Evolutionary conservation across 306 rosid species (phyloP).

Genomic region (Senna siamea): DNA sequence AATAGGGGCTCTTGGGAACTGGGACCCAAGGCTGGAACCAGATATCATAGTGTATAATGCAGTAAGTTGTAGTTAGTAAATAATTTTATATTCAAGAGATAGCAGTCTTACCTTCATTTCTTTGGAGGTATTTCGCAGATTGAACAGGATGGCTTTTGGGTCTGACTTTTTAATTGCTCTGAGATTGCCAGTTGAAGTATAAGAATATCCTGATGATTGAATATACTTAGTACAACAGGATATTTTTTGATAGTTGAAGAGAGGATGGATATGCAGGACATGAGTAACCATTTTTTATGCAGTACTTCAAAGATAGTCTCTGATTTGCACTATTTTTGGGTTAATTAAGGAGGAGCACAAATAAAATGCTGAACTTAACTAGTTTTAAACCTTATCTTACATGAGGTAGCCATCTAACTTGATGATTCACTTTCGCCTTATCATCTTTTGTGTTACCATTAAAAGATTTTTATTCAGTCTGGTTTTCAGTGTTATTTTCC

Average conservation of each 20-base stretch:
- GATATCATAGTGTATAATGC: slow-evolving; percentile 83
- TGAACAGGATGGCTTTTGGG: slow-evolving; percentile 29
- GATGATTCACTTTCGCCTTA: not conserved
- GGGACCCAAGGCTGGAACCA: slow-evolving; percentile 95
- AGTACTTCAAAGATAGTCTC: slow-evolving; percentile 25
- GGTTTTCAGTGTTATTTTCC: slow-evolving; percentile 16
- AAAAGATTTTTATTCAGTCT: slow-evolving; percentile 16
- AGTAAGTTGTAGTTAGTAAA: slow-evolving; percentile 53
- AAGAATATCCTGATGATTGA: slow-evolving; percentile 12
- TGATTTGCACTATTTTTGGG: not conserved
- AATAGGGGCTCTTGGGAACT: slow-evolving; percentile 69
- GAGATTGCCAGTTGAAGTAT: slow-evolving; percentile 25
- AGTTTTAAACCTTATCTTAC: not conserved
- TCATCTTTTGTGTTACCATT: slow-evolving; percentile 3
- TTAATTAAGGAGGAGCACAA: not conserved
- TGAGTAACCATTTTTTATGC: slow-evolving; percentile 26
- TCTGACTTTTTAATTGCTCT: slow-evolving; percentile 20
- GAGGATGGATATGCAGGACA: slow-evolving; percentile 11
- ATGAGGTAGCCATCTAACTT: not conserved
- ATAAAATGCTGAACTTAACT: not conserved
- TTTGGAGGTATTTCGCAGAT: slow-evolving; percentile 29
- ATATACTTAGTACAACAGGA: slow-evolving; percentile 11
- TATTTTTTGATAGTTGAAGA: slow-evolving; percentile 17
- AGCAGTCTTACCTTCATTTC: slow-evolving; percentile 16
- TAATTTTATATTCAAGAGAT: slow-evolving; percentile 28